Base-by-base conservation (phyloP, 1,284 basidiomycete genomes). In the Cystodermella granulosa region DNA sequence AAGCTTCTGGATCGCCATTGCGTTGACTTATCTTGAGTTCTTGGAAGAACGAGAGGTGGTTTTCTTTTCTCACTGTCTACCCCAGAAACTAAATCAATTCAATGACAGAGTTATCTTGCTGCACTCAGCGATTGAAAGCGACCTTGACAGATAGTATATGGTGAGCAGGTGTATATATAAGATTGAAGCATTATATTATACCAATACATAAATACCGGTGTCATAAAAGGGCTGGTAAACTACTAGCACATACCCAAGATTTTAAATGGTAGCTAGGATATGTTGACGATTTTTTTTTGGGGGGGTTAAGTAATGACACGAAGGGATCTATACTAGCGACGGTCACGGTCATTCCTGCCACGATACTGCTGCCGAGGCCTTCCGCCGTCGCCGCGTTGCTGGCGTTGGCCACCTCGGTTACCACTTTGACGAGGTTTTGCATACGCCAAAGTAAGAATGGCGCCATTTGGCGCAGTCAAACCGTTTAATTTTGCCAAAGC, bases 1-100 rank as follows among this genome's bases (percentile, higher is more conserved):
- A 14, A 80, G 79, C 47, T 89, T 90, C 59, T 90, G 85, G 80
- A 68, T 88, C 36, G 77, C 84, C 2, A 69, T 86, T 36, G 81
- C 80, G 0, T 61, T 88, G 56, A 81, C 83, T 1, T 90, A 87
- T 59, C 64, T 85, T 16, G 85, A 85, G 49, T 88, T 85, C 58
- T 57, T 88, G 53, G 76, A 78, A 54, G 86, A 89, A 50, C 72
- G 83, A 55, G 86, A 87, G 69, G 87, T 84, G 49, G 54, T 80
- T 65, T 23, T 5, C 17, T 40, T 26, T 41, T 18, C n/a, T 15
- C n/a, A 7, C 11, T 24, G 22, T 7, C 2, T 24, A 7, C 16
- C 11, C 21, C 24, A 17, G 22, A 23, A 26, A 22, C 42, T 17
- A 18, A 43, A 20, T 20, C 34, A 36, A 31, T 34, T 16, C n/a